Conservation (phyloP, 2,329 filamentous ascomycete genomes). For the Alternaria rosae region DNA sequence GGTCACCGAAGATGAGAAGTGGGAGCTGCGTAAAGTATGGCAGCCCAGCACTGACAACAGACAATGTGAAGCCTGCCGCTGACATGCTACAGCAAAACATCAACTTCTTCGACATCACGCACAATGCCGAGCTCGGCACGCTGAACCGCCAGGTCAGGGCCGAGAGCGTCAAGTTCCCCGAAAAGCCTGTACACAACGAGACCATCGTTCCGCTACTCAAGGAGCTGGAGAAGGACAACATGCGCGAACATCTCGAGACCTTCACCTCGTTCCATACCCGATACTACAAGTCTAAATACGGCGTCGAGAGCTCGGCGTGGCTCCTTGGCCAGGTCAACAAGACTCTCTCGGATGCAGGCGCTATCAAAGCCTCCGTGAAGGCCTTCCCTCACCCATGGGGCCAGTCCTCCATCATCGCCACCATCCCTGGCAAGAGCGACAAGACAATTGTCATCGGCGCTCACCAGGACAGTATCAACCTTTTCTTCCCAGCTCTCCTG, state of each 20-base stretch:
- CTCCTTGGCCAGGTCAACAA: conserved; percentile 76
- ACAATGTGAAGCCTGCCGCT: conserved; percentile 15
- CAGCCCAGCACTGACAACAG: not conserved
- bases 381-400: conserved; percentile 85
- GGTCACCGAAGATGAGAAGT: conserved; percentile 95
- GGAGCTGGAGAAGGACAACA: conserved; percentile 75
- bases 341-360: conserved; percentile 75
- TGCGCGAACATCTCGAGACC: conserved; percentile 78
- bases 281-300: conserved; percentile 81
- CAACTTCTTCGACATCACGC: conserved; percentile 95
- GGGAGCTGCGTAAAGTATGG: conserved; percentile 82
- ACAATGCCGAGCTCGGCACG: conserved; percentile 70
- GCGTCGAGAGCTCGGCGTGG: conserved; percentile 87
- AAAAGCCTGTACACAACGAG: conserved; percentile 69
- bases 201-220: conserved; percentile 72
- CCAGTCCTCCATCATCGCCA: conserved; percentile 90
- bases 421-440: conserved; percentile 83
- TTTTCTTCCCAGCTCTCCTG: conserved; percentile 84
- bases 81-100: conserved; percentile 70
- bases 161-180: conserved; percentile 69
- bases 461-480: conserved; percentile 83
- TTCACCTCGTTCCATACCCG: conserved; percentile 82
- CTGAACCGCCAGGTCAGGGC: conserved; percentile 35
- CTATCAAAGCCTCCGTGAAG: conserved; percentile 71
- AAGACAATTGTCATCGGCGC: conserved; percentile 89